Evolutionary conservation across 2,329 filamentous ascomycete genomes (phyloP), one percentile per base, ranked within the genome.

Genomic region (Domatiomyces globalis): DNA sequence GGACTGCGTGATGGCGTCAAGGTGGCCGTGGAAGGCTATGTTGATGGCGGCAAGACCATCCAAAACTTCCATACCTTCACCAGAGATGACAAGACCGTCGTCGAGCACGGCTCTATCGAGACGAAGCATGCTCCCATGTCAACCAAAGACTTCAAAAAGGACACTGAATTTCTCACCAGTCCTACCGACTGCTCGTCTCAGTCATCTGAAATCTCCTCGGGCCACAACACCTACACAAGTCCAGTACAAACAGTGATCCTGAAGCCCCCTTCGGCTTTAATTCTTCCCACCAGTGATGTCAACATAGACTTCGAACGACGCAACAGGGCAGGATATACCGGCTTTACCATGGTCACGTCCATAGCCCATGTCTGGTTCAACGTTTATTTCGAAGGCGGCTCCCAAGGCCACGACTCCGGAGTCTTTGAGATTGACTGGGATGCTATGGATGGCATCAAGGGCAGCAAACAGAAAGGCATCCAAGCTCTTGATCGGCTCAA

Each of bases 361-460:
- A 83, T 96, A 8, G 89, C 89, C 0, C 90, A 96, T 62, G 86
- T 95, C 15, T 98, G 92, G 92, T 95, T 95, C 73, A 98, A 98
- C 63, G 74, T 82, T 1, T 96, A 82, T 67, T 96, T 96, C 61
- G 92, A 96, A 69, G 88, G 89, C 45, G 86, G 85, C 20, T 49
- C 52, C 45, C 69, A 73, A 15, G 74, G 86, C 0, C 76, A 84
- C 47, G 76, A 82, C 44, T 85, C 77, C 8, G 90, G 83, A 8
- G 73, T 84, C 5, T 86, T 85, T 63, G 78, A 82, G 55, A 80
- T 81, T 22, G 75, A 79, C n/a, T 87, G 82, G 80, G 80, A 85
- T 17, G 76, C 75, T 18, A 85, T 98, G 80, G 92, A 98, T 60
- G 92, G 92, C 2, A 89, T 98, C 66, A 95, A 95, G 66, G 92